Base-by-base conservation (phyloP, 2,329 filamentous ascomycete genomes). In the Chaetothyriales sp. region DNA sequence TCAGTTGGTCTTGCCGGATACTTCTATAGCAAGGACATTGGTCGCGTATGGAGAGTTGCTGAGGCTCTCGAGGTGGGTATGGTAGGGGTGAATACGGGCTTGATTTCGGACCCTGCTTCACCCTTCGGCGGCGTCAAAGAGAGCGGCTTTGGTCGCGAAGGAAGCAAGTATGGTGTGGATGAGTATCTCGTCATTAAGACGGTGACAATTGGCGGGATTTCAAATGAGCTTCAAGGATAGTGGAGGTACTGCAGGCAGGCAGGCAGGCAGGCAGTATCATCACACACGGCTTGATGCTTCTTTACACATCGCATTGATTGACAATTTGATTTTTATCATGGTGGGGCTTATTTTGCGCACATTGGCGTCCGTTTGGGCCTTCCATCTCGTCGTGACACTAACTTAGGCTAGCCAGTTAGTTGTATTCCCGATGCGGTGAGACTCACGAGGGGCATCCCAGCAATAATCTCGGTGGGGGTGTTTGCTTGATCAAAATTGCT, bases 1-100 rank as follows among this genome's bases (percentile, higher is more conserved):
- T 82, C 90, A 49, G 89, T 97, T 40, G 92, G 92, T 1, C 76
- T 98, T 37, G 92, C 90, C 0, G 90, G 87, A 0, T 97, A 97
- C 72, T 95, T 98, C 73, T 97, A 87, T 74, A 89, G 75, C 56
- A 72, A 69, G 46, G 77, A 82, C 58, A 62, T 82, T 4, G 73
- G 76, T 59, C 69, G 80, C 25, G 71, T 75, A 52, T 82, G 80
- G 67, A 69, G 79, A 44, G 73, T 82, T 44, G 78, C 79, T 0
- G 79, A 82, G 62, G 76, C 77, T 13, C 70, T 94, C 37, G 85
- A 94, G 65, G 85, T 89, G 1, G 87, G 87, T 49, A 94, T 94
- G 87, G 80, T 94, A 83, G 86, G 86, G 52, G 56, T 76, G 45
- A 76, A 76, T 56, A 75, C 73, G 0, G 85, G 86, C 1, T 56